Conservation (phyloP, 257 asterid genomes). For the Prunella vulgaris region DNA sequence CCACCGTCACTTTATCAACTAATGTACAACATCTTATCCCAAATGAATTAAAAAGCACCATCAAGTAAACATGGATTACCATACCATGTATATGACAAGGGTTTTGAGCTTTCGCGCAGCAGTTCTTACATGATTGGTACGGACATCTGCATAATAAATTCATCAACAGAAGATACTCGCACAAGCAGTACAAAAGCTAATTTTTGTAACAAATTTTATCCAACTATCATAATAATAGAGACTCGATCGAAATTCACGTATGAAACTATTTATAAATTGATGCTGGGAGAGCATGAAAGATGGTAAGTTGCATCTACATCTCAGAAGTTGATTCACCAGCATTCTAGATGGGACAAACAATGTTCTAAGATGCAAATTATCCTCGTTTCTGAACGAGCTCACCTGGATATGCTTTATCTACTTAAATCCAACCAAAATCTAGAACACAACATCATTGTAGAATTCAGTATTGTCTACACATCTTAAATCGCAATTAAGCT, state of each 20-base stretch:
- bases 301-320: background rate
- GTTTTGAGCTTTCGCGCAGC: conserved; percentile 95
- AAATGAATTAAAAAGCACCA: conserved; percentile 1
- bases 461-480: background rate
- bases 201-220: background rate
- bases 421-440: conserved; percentile 4
- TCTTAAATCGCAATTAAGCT: background rate
- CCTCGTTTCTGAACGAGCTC: conserved; percentile 3
- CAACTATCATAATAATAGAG: background rate
- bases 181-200: background rate
- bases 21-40: background rate
- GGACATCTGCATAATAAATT: conserved; percentile 72
- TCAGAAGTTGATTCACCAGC: background rate
- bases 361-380: background rate
- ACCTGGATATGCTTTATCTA: background rate
- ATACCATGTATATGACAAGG: conserved; percentile 96
- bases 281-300: background rate
- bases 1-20: conserved; percentile 4
- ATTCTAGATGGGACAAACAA: background rate
- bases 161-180: conserved; percentile 5
- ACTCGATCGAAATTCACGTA: background rate
- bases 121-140: conserved; percentile 85
- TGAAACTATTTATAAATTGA: background rate
- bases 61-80: conserved; percentile 13
- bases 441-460: background rate